Conservation (phyloP, 2,329 filamentous ascomycete species). For the Aspergillus arachidicola region DNA sequence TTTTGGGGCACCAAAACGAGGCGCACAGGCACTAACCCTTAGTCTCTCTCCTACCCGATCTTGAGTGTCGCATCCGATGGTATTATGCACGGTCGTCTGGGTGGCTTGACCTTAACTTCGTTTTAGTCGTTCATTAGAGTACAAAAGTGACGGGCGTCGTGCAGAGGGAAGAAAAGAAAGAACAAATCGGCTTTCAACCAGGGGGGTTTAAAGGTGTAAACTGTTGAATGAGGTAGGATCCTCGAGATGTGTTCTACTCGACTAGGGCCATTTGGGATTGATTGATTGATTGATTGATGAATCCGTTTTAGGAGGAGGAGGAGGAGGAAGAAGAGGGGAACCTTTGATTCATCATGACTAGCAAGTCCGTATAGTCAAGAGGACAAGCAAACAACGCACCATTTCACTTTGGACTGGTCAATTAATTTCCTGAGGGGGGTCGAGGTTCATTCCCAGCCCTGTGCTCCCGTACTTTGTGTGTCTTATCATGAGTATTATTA, state of each 20-base stretch:
- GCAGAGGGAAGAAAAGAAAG: neutral
- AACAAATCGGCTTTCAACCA: constrained; percentile 8
- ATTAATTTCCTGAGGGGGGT: neutral
- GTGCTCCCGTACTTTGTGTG: neutral
- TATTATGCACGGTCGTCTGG: neutral
- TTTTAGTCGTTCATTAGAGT: neutral
- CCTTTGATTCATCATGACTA: neutral
- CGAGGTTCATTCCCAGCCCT: neutral
- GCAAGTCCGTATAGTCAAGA: neutral
- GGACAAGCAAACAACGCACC: neutral
- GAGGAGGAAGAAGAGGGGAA: too few species aligned
- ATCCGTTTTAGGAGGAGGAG: too few species aligned
- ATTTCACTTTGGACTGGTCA: constrained; percentile 10
- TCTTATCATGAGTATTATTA: neutral
- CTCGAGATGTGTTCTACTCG: neutral
- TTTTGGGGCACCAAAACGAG: neutral
- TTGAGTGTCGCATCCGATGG: neutral
- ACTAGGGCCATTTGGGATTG: neutral
- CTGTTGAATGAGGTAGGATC: neutral
- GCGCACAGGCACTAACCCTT: neutral
- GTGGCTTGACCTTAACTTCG: constrained; percentile 1
- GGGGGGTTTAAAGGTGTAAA: neutral
- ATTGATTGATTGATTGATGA: neutral
- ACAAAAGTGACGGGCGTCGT: constrained; percentile 4
- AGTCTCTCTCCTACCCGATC: neutral